These are phyloP conservation scores for Cladophialophora immunda DNA, from an alignment of 2,329 filamentous ascomycete genomes.

Conservation along the genomic window DNA sequence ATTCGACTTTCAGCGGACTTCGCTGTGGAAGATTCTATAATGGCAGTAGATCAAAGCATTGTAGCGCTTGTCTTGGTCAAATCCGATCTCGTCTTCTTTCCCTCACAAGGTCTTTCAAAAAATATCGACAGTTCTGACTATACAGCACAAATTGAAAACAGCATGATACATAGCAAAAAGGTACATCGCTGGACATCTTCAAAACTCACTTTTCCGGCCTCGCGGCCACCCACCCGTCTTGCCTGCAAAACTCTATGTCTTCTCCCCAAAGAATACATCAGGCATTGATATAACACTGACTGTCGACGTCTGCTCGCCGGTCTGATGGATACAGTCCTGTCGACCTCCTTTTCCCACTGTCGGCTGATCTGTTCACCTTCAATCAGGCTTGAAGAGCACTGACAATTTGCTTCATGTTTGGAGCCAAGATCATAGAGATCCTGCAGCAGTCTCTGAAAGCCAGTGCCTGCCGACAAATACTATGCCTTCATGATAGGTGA, in stretches of 20 bases:
- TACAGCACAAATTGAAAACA: conserved; percentile 12
- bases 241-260: background rate
- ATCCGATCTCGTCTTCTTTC: background rate
- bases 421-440: background rate
- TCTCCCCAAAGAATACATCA: conserved; percentile 1
- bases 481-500: background rate
- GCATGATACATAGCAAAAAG: conserved; percentile 3
- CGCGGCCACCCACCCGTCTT: conserved; percentile 6
- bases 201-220: conserved; percentile 19
- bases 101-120: background rate
- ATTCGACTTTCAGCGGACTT: too few relatives aligned
- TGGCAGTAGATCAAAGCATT: background rate
- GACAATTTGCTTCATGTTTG: background rate
- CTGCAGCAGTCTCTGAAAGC: background rate
- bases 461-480: background rate
- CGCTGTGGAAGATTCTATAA: background rate
- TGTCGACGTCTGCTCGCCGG: background rate
- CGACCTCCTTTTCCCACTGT: background rate
- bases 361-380: background rate
- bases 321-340: background rate
- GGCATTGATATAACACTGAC: background rate
- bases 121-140: background rate
- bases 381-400: background rate
- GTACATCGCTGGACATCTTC: conserved; percentile 16
- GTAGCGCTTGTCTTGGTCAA: background rate